A percentile compares a stretch with the other conserved stretches of the same genome.
phyloP scores from a whole-genome alignment of 2,329 filamentous ascomycete species.

The Epichloe hybrida region DNA sequence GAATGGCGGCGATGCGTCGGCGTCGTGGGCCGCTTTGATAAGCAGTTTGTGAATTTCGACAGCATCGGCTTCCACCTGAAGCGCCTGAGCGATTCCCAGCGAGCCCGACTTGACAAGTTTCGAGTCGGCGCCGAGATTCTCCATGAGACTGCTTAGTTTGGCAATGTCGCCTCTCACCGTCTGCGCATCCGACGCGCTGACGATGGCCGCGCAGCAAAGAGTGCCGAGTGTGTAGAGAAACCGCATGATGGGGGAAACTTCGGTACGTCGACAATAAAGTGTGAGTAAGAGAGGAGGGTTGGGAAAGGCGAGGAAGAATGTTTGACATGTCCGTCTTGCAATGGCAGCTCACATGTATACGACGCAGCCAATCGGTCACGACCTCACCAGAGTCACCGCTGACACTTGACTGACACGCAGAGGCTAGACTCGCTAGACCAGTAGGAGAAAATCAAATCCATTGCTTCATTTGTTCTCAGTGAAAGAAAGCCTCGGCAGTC shows the following conservation, averaged over 20 bases:
- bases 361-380: no score
- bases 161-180: not conserved
- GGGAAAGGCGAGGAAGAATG: no score
- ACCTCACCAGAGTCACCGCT: no score
- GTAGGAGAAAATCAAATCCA: no score
- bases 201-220: not conserved
- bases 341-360: no score
- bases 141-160: not conserved
- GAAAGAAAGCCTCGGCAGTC: no score
- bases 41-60: slow-evolving; percentile 1
- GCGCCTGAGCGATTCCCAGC: slow-evolving; percentile 1
- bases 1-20: not conserved
- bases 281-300: no score
- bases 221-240: not conserved
- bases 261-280: no score
- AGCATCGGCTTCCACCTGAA: not conserved
- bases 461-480: no score
- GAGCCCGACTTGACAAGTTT: slow-evolving; percentile 1
- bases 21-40: not conserved
- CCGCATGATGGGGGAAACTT: not conserved
- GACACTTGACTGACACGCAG: no score
- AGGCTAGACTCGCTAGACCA: no score
- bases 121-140: not conserved
- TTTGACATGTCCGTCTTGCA: no score
- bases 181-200: not conserved